Evolutionary conservation across 306 rosid genomes (phyloP), one percentile per base, ranked within the genome.

Genomic region (Cicer judaicum): DNA sequence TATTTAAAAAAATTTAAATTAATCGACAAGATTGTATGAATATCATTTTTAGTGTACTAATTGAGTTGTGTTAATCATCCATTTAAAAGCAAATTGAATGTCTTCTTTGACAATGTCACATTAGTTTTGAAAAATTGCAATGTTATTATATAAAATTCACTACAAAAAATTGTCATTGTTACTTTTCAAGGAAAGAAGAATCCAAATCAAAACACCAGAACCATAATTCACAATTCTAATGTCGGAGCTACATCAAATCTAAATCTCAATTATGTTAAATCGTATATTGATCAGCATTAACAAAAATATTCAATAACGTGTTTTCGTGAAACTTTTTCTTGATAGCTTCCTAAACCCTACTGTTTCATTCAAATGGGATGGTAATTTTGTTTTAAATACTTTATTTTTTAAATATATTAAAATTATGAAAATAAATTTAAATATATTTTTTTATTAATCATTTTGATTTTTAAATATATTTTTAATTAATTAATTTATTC

Each of bases 41-140:
- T 21, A 1, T 21, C 24, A 21, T 21, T 18, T 18, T 18, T 18
- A 18, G 19, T 18, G 19, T 18, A 1, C 1, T 18, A 18, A 18
- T 18, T 18, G 19, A 18, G 1, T 18, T 18, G 19, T 18, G 19
- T 18, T 18, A 18, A 1, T 18, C 19, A 18, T 1, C 19, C 19
- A 18, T 18, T 18, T 18, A 18, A 18, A 18, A 18, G 19, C 19
- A 18, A 18, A 18, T 18, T 18, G 1, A 93, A 90, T 42, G 90
- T 92, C 10, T 88, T 92, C 34, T 92, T 92, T 2, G 96, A 96
- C 2, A 90, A 92, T 1, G 97, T 93, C 0, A 96, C 93, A 0
- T 92, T 79, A 0, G 98, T 92, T 2, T n/a, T 92, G 1, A 94
- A 92, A 74, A 85, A 82, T 4, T 87, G 87, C 44, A 90, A 90